Evolutionary conservation across 192 early-diverging fungal species (phyloP).

Genomic region (Jimgerdemannia lactiflua): DNA sequence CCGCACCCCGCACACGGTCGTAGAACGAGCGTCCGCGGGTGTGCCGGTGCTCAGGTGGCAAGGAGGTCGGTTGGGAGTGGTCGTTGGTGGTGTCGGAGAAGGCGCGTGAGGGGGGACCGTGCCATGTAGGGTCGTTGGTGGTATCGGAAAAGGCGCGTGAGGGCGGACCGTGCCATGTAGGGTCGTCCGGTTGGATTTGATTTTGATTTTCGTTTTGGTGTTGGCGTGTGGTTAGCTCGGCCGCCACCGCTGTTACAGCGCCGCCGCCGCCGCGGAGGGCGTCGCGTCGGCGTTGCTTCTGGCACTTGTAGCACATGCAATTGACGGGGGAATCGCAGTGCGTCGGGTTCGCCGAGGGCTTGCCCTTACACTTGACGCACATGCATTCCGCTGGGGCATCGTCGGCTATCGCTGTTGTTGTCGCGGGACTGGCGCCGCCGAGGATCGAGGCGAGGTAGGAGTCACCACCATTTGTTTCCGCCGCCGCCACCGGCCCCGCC

Average conservation of each 20-base stretch:
- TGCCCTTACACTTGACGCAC: conserved; percentile 8
- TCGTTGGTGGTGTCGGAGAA: too few species aligned
- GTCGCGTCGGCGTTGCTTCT: conserved; percentile 30
- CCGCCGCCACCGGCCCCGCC: neutral
- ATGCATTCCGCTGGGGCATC: conserved; percentile 3
- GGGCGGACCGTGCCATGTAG: too few species aligned
- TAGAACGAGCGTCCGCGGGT: neutral
- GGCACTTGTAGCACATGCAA: conserved; percentile 31
- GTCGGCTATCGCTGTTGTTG: neutral
- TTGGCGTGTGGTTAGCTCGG: too few species aligned
- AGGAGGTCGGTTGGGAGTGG: too few species aligned
- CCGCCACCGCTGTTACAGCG: neutral
- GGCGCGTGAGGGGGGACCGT: too few species aligned
- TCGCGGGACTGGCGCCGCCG: neutral
- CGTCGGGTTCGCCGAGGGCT: conserved; percentile 1
- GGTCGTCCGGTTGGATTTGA: too few species aligned
- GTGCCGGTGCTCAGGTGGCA: too few species aligned
- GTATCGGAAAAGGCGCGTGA: too few species aligned
- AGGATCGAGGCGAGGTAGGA: conserved; percentile 17
- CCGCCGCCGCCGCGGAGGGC: neutral
- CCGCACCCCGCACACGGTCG: neutral
- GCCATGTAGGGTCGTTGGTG: too few species aligned
- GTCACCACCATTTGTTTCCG: neutral
- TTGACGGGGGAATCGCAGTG: conserved; percentile 12
- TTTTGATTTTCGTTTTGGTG: too few species aligned